These are phyloP conservation scores for Wallacemonas sp. DNA, from an alignment of 208 protist genomes.

Conservation along the genomic window DNA sequence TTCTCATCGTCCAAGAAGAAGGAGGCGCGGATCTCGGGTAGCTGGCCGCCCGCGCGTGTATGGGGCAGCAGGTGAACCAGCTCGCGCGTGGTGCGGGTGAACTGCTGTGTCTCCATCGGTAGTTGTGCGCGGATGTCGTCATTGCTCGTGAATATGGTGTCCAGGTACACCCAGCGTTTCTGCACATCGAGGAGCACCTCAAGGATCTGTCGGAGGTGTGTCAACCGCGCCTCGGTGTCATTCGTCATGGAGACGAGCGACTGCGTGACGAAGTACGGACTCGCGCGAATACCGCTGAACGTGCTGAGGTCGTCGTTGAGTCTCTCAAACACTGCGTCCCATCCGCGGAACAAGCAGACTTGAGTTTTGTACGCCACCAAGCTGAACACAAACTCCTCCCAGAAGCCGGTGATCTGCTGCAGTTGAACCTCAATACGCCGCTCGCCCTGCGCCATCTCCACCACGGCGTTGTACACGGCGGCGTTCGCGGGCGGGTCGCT, in stretches of 20 bases:
- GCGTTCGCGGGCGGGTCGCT: conserved; percentile 91
- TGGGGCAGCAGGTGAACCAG: conserved; percentile 93
- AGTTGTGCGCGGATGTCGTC: conserved; percentile 95
- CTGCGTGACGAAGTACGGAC: conserved; percentile 93
- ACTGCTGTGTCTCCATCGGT: conserved; percentile 93
- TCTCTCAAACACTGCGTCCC: conserved; percentile 96
- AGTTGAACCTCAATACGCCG: conserved; percentile 87
- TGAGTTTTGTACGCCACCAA: conserved; percentile 95
- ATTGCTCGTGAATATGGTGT: conserved; percentile 96
- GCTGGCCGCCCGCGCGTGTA: conserved; percentile 46
- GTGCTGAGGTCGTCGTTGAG: conserved; percentile 94
- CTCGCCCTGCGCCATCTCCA: conserved; percentile 85
- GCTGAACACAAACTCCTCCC: conserved; percentile 92
- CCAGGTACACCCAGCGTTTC: conserved; percentile 98
- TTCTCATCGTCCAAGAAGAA: conserved; percentile 94
- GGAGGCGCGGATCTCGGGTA: conserved; percentile 55
- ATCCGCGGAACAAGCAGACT: conserved; percentile 94
- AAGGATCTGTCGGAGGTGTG: conserved; percentile 87
- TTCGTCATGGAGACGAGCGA: conserved; percentile 62
- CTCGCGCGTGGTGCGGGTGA: conserved; percentile 93
- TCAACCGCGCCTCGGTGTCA: conserved; percentile 94
- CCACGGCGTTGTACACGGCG: conserved; percentile 92
- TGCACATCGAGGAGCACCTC: conserved; percentile 96
- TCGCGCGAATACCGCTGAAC: conserved; percentile 94
- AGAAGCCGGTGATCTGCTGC: conserved; percentile 89